Conservation (phyloP, 176 grass and related monocot genomes). For the Guadua angustifolia region DNA sequence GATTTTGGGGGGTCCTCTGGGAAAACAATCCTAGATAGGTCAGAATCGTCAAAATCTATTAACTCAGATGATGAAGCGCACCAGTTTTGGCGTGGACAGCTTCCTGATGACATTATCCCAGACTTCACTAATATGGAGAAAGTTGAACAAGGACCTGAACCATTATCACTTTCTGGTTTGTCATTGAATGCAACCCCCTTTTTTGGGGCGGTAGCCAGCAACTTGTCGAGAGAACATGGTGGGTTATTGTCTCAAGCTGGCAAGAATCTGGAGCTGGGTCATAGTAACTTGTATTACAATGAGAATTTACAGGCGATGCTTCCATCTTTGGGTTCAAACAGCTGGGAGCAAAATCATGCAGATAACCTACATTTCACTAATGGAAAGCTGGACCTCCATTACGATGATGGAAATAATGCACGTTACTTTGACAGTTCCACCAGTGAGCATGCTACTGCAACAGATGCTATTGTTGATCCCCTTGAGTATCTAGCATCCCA, state of each 20-base stretch:
- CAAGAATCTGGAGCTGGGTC: slow-evolving; percentile 20
- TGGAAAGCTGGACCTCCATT: slow-evolving; percentile 29
- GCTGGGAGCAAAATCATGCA: slow-evolving; percentile 39
- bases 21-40: slow-evolving; percentile 45
- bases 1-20: slow-evolving; percentile 30
- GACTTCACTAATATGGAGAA: slow-evolving; percentile 53
- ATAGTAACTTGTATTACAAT: slow-evolving; percentile 10
- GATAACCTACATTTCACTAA: slow-evolving; percentile 19
- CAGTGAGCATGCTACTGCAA: slow-evolving; percentile 38
- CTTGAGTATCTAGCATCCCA: slow-evolving; percentile 59
- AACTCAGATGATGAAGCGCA: too few species aligned
- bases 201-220: slow-evolving; percentile 13
- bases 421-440: slow-evolving; percentile 35
- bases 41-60: slow-evolving; percentile 27
- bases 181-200: slow-evolving; percentile 42
- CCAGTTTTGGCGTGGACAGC: slow-evolving; percentile 35
- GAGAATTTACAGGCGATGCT: slow-evolving; percentile 34
- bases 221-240: slow-evolving; percentile 4
- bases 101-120: slow-evolving; percentile 71
- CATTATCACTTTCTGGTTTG: slow-evolving; percentile 48
- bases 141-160: slow-evolving; percentile 32
- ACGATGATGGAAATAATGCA: slow-evolving; percentile 40
- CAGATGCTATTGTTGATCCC: slow-evolving; percentile 41
- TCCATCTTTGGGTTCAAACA: slow-evolving; percentile 41
- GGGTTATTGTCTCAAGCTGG: slow-evolving; percentile 36